Base-by-base conservation (phyloP, 176 grass and related monocot genomes). In the Saccharum spontaneum region DNA sequence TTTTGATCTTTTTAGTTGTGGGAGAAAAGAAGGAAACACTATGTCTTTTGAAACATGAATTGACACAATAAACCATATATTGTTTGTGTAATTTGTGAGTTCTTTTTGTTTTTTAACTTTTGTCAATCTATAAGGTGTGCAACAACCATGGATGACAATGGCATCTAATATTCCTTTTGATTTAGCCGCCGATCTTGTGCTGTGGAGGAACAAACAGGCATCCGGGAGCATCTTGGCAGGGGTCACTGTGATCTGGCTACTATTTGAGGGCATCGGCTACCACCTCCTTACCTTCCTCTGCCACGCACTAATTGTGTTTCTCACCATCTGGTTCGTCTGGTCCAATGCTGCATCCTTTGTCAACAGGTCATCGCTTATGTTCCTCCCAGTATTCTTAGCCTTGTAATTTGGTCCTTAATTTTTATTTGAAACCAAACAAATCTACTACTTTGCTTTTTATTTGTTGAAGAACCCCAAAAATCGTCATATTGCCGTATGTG, bases 241-340 rank as follows among this genome's bases (percentile, higher is more conserved):
- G 34, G 87, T 93, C 10, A 98, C 95, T 11, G 85, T 98, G 24
- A 90, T 93, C 23, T 98, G 95, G 95, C 11, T 95, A 83, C 81
- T 98, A 50, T 98, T 98, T 80, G 95, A 95, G 82, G 92, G 90
- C 49, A 90, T 95, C 3, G 93, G 95, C 37, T 98, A 98, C 87
- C 95, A 93, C 73, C 91, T 98, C 26, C 79, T 98, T 22, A 85
- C 95, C n/a, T 92, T 98, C 72, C 77, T 93, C 31, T 93, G 95
- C 50, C 93, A 98, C 66, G 38, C 83, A 54, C 77, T 98, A 87
- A 95, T 95, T 18, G 34, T 90, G 71, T 49, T 88, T 67, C 89
- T 98, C 75, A 88, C 89, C 10, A 10, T 92, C 45, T 92, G 67
- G 28, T 95, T 95, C 54, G 13, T 98, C 31, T 95, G 93, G 95